A percentile compares a stretch with the other conserved stretches of the same genome.
Conservation (phyloP, 192 early-diverging fungal genomes). For the Mortierella hygrophila region DNA sequence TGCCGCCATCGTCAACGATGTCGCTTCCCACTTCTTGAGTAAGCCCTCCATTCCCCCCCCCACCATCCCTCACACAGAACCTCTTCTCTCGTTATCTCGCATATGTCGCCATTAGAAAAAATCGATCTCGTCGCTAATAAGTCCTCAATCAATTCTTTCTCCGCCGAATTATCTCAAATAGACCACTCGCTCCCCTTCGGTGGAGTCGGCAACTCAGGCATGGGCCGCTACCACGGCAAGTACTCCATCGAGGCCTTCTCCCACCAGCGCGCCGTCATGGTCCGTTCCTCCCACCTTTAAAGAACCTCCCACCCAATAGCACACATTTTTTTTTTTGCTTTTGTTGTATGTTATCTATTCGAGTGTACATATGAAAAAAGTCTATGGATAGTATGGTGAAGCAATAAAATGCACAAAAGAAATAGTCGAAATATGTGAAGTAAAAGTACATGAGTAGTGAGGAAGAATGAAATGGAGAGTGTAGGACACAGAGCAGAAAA, state of each 20-base stretch:
- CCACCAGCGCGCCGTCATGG: conserved; percentile 76
- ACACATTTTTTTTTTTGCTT: neutral
- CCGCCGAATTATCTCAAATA: conserved; percentile 6
- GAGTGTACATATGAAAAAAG: conserved; percentile 13
- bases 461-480: neutral
- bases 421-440: neutral
- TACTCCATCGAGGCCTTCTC: conserved; percentile 86
- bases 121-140: neutral
- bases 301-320: neutral
- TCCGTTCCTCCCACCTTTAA: conserved; percentile 49
- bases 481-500: neutral
- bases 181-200: conserved; percentile 82
- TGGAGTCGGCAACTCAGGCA: conserved; percentile 88
- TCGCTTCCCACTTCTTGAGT: conserved; percentile 74
- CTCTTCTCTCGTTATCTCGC: neutral
- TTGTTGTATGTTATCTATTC: neutral
- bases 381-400: conserved; percentile 7
- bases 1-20: conserved; percentile 83
- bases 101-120: neutral
- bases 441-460: conserved; percentile 2
- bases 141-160: neutral
- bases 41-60: conserved; percentile 17
- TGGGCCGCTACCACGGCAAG: conserved; percentile 89
- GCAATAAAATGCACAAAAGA: conserved; percentile 18
- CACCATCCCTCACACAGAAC: neutral